Conservation (phyloP, 2,329 filamentous ascomycete species). For the Sarocladiaceae sp. region DNA sequence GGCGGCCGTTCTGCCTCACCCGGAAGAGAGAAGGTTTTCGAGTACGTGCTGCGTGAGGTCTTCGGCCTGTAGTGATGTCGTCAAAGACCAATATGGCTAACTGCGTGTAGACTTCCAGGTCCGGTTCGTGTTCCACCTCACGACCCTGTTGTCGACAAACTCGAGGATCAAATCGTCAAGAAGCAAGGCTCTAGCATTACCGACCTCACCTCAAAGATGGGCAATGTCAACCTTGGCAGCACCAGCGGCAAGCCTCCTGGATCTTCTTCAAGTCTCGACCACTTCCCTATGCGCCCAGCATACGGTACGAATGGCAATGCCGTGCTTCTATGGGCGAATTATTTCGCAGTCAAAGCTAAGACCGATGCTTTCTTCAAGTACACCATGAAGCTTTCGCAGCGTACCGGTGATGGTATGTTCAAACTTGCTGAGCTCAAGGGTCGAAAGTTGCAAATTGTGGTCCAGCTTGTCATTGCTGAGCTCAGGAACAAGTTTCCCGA, state of each 20-base stretch:
- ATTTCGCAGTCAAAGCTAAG: slow-evolving; percentile 41
- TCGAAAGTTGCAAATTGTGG: slow-evolving; percentile 37
- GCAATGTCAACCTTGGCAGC: slow-evolving; percentile 23
- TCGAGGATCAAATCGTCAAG: slow-evolving; percentile 37
- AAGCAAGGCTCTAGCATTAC: slow-evolving; percentile 21
- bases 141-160: slow-evolving; percentile 24
- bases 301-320: slow-evolving; percentile 40
- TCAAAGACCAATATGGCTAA: neutral
- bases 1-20: slow-evolving; percentile 14
- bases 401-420: slow-evolving; percentile 2
- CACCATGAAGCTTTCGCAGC: slow-evolving; percentile 32
- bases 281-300: slow-evolving; percentile 43
- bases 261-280: slow-evolving; percentile 16
- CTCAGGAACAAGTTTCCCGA: slow-evolving; percentile 16
- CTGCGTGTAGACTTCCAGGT: neutral
- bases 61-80: too few species aligned
- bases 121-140: neutral
- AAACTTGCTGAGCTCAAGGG: slow-evolving; percentile 31
- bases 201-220: slow-evolving; percentile 31
- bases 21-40: neutral
- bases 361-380: slow-evolving; percentile 39
- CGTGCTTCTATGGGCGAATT: slow-evolving; percentile 51
- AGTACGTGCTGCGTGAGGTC: neutral
- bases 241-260: slow-evolving; percentile 8
- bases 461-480: slow-evolving; percentile 22